These are phyloP conservation scores for Tulasnella sp. DNA, from an alignment of 768 basidiomycete genomes.

Conservation along the genomic window DNA sequence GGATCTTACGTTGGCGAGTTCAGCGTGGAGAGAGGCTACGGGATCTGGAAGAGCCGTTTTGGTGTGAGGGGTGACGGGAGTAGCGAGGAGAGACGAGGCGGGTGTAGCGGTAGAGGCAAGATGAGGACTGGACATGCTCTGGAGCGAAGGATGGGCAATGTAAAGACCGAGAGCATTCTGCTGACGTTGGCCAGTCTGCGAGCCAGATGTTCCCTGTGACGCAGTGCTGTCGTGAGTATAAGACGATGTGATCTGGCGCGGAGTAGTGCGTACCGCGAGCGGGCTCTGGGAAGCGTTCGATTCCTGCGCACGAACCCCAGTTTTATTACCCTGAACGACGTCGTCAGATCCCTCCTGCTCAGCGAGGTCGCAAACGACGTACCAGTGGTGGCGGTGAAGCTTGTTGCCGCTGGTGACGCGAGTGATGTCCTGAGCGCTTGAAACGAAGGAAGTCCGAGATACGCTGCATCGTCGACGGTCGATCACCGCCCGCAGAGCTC, in stretches of 20 bases:
- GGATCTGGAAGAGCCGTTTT: not conserved
- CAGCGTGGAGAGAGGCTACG: not conserved
- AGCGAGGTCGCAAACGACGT: not conserved
- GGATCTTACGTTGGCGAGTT: not conserved
- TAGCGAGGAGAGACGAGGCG: not conserved
- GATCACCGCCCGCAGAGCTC: not conserved
- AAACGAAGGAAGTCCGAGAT: not conserved
- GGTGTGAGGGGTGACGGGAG: not conserved
- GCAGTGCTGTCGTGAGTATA: not conserved
- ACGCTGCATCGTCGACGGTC: not conserved
- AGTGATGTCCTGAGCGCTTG: not conserved
- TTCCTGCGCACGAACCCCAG: not conserved
- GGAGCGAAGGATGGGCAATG: not conserved
- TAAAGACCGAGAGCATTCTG: not conserved
- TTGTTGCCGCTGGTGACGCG: not conserved
- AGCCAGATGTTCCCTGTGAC: not conserved
- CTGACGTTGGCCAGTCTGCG: not conserved
- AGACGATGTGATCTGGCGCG: not conserved
- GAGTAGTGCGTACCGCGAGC: not conserved
- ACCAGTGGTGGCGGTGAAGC: not conserved
- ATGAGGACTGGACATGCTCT: not conserved
- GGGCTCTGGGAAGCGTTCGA: not conserved
- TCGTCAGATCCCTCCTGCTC: not conserved
- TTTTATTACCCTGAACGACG: not conserved
- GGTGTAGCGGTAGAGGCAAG: not conserved